Evolutionary conservation across 805 yeast genomes (phyloP), one percentile per base, ranked within the genome.

Genomic region (Metschnikowia henanensis): DNA sequence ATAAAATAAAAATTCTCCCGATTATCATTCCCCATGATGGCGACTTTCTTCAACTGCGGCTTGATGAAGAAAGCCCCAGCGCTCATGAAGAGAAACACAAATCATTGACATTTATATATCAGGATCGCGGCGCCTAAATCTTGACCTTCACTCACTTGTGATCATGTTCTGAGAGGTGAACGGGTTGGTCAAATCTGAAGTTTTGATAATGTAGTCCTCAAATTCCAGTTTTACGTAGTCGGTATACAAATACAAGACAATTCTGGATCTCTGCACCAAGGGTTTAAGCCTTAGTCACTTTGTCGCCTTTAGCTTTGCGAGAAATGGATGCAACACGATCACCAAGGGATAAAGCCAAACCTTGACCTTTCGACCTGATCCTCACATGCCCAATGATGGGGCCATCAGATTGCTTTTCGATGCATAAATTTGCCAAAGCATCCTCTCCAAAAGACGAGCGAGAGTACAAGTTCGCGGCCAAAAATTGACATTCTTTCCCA

Each of bases 351-450:
- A 95, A 73, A 6, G 99, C 99, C 52, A 95, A 76, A 5, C 99
- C 99, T 73, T 95, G 98, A 18, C 97, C 96, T 78, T 92, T 91
- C 15, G 97, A 86, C 69, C 99, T 82, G 58, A 94, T 91, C 70
- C 99, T 83, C 35, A 91, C 96, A 60, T 91, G 96, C 7, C 99
- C 99, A 46, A 87, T 79, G 44, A 90, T 83, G 41, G 84, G 83
- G 9, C 92, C 91, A 45, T 75, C 76, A 8, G 79, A 70, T 50
- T 81, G 80, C 68, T 82, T 83, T 66, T 95, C 99, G 60, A 94
- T 86, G 70, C 96, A 88, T 65, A 94, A 72, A 61, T 95, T 94
- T 43, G 98, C 98, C 59, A 94, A 76, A 0, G 97, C 98, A 62
- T 92, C 97, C 68, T 94, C 99, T 35, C 99, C 99, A 65, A 94